A percentile compares a stretch with the other conserved stretches of the same genome.
Conservation (phyloP, 1,284 basidiomycete genomes). For the Tilletia setariae region DNA sequence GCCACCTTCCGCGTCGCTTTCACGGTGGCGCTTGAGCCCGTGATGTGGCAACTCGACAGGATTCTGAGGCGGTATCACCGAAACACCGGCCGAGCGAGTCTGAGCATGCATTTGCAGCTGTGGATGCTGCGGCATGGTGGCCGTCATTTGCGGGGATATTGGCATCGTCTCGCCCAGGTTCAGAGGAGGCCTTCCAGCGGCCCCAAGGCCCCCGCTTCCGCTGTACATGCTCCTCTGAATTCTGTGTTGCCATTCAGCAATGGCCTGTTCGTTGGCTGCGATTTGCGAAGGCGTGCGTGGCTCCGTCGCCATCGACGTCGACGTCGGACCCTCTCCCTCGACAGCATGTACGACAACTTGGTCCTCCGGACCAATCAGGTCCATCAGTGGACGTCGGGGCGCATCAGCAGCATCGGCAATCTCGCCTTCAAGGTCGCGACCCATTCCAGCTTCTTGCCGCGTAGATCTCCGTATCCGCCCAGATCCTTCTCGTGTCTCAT, state of each 20-base stretch:
- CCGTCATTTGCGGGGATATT: background rate
- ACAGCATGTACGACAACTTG: background rate
- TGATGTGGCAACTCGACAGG: background rate
- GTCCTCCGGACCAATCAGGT: background rate
- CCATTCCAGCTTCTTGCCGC: slow-evolving; percentile 43
- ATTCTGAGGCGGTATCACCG: background rate
- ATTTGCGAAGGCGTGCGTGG: background rate
- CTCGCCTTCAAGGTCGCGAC: slow-evolving; percentile 47
- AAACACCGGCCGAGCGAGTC: background rate
- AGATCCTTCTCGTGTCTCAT: background rate
- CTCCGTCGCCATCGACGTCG: background rate
- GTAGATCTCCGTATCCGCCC: slow-evolving; percentile 29
- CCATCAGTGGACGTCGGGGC: background rate
- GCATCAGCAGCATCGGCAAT: slow-evolving; percentile 16
- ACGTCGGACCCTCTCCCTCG: background rate
- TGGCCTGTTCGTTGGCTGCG: background rate
- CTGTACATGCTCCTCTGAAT: background rate
- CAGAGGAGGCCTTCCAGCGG: background rate
- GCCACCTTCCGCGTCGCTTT: background rate
- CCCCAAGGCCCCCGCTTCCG: background rate
- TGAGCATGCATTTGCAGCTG: background rate
- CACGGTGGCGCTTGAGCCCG: background rate
- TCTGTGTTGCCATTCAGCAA: background rate
- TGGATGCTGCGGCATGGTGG: background rate
- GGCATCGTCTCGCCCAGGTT: background rate